Percentiles rank a stretch among this genome's conserved stretches.
Conservation (phyloP, 202 grass and related monocot genomes). For the Setaria italica region DNA sequence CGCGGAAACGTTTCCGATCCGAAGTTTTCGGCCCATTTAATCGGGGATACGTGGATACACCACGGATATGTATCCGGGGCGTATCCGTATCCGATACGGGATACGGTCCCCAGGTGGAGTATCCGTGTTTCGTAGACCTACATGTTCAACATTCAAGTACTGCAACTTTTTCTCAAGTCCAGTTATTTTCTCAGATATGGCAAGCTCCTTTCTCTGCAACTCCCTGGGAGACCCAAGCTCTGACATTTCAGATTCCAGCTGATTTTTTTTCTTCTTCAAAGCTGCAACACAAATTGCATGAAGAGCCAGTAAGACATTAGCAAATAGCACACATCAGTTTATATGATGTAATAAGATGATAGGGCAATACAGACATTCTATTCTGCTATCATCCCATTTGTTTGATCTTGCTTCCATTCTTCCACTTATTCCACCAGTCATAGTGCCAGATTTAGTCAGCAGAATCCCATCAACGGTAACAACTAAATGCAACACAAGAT, state of each 20-base stretch:
- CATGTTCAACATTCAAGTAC: constrained; percentile 88
- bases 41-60: no score
- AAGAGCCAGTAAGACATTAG: constrained; percentile 44
- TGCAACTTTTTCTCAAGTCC: constrained; percentile 92
- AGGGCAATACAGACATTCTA: constrained; percentile 60
- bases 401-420: constrained; percentile 99
- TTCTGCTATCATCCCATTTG: constrained; percentile 94
- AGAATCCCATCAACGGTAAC: constrained; percentile 97
- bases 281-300: constrained; percentile 62
- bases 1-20: no score
- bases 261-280: constrained; percentile 82
- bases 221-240: constrained; percentile 83
- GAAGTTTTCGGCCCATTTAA: no score
- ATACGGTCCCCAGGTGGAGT: no score
- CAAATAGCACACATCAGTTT: constrained; percentile 16
- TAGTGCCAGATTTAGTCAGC: constrained; percentile 93
- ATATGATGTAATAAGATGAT: constrained; percentile 40
- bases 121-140: constrained; percentile 21
- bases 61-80: no score
- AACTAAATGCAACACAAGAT: constrained; percentile 60
- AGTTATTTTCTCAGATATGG: constrained; percentile 92
- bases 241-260: constrained; percentile 81
- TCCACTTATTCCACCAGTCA: constrained; percentile 99
- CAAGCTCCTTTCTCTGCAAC: constrained; percentile 87
- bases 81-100: no score